A percentile compares a stretch with the other conserved stretches of the same genome.
phyloP scores from a whole-genome alignment of 257 asterid genomes.

The Solanum arcanum region DNA sequence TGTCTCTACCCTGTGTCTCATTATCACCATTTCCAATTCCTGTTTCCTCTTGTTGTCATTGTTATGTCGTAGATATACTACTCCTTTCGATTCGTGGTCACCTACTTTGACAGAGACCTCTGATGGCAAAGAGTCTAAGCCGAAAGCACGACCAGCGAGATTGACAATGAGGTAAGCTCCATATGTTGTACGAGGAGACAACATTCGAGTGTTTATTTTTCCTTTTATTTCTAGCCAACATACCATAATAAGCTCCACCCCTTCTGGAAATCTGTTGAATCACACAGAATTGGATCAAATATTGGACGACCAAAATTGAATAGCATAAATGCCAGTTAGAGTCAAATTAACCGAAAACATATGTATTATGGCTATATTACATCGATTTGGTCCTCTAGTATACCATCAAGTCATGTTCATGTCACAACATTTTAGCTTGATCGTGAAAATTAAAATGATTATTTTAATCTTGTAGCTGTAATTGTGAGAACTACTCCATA shows the following conservation, averaged over 20 bases:
- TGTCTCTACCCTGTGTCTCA: background rate
- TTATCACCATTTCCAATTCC: background rate
- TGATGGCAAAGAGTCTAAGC: constrained; percentile 25
- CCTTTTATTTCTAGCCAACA: constrained; percentile 52
- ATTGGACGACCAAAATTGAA: no score
- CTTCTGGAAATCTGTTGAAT: constrained; percentile 17
- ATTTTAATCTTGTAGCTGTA: background rate
- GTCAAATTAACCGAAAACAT: no score
- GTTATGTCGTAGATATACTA: constrained; percentile 7
- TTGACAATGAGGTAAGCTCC: constrained; percentile 50
- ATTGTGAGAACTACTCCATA: background rate
- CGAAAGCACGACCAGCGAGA: constrained; percentile 46
- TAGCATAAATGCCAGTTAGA: no score
- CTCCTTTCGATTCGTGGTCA: constrained; percentile 2
- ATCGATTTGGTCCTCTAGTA: background rate
- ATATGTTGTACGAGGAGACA: constrained; percentile 48
- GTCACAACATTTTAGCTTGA: background rate
- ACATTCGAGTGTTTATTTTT: constrained; percentile 20
- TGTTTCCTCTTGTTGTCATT: background rate
- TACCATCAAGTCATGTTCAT: background rate
- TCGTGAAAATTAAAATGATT: background rate
- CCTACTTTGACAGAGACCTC: constrained; percentile 43
- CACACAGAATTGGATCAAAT: background rate
- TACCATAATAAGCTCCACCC: constrained; percentile 29
- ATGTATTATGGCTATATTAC: no score